Conservation (phyloP, 371 early-diverging fungal genomes). For the Mortierella polycephala region DNA sequence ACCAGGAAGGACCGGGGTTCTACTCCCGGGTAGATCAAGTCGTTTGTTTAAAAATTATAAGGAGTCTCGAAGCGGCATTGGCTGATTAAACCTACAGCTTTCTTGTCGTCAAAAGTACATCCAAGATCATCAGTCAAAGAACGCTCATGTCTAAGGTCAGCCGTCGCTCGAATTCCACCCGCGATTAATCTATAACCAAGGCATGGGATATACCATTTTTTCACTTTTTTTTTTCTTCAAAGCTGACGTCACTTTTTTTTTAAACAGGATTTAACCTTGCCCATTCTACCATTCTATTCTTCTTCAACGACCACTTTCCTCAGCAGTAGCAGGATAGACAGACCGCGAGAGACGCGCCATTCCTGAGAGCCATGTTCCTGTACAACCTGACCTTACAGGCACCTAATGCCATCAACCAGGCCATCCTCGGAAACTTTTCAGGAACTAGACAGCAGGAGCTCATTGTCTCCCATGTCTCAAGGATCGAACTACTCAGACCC, state of each 20-base stretch:
- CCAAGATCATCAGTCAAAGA: conserved; percentile 34
- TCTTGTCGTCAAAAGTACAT: conserved; percentile 49
- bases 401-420: conserved; percentile 80
- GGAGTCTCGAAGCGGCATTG: conserved; percentile 51
- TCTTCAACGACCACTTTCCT: background rate
- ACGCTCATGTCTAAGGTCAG: conserved; percentile 41
- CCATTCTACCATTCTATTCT: background rate
- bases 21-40: conserved; percentile 1
- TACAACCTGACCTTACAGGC: conserved; percentile 93
- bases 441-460: conserved; percentile 94
- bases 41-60: conserved; percentile 9
- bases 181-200: conserved; percentile 50
- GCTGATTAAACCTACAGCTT: conserved; percentile 47
- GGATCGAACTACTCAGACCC: conserved; percentile 84
- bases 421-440: conserved; percentile 92
- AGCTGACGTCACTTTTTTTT: background rate
- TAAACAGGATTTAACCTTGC: background rate
- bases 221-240: conserved; percentile 2
- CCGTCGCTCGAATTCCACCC: conserved; percentile 47
- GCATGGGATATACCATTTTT: conserved; percentile 27
- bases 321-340: background rate
- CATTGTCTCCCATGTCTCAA: conserved; percentile 82
- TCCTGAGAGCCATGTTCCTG: conserved; percentile 76
- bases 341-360: background rate
- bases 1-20: background rate